Evolutionary conservation across 768 basidiomycete genomes (phyloP), one percentile per base, ranked within the genome.

Genomic region (Calocybe gangraenosa): DNA sequence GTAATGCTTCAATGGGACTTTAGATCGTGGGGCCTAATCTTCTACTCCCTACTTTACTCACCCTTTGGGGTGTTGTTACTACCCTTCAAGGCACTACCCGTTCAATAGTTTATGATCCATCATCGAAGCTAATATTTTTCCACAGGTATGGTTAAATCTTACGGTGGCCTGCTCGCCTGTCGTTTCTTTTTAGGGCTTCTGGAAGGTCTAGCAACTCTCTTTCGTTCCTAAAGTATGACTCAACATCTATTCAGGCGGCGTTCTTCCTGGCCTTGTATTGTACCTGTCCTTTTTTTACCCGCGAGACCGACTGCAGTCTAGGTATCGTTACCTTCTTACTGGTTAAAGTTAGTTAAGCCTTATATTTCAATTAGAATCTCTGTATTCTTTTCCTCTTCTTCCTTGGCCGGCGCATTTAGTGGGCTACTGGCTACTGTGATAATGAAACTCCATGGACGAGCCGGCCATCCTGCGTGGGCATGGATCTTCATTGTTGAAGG

Each of bases 401-500:
- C 64, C n/a, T 58, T 70, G 7, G 63, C 73, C 0, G 73, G 72
- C 10, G 68, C 70, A 0, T 73, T 74, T 52, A 69, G 67, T 17
- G 76, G 77, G 36, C 64, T 78, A 2, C 65, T 79, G 22, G 75
- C 76, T 2, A 51, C 68, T 22, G 73, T 63, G 2, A 74, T 79
- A 46, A 56, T 64, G 36, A 57, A 72, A n/a, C 69, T 79, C 65
- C 52, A 75, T 40, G 72, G 72, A 11, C 57, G 64, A 11, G 63
- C 63, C 5, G 68, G 70, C 2, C 64, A 62, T 46, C 58, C 67
- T 5, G 75, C 72, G 7, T 78, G 75, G 76, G 60, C 65, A 25
- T 77, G 70, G 74, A 65, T 74, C 40, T 70, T 71, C 50, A 68
- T 71, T 32, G 19, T 69, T 17, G 76, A 79, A 51, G 78, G 78